A percentile compares a stretch with the other conserved stretches of the same genome.
These are phyloP conservation scores for Blumeria graminis DNA, from an alignment of 2,329 filamentous ascomycete species.

Conservation along the genomic window DNA sequence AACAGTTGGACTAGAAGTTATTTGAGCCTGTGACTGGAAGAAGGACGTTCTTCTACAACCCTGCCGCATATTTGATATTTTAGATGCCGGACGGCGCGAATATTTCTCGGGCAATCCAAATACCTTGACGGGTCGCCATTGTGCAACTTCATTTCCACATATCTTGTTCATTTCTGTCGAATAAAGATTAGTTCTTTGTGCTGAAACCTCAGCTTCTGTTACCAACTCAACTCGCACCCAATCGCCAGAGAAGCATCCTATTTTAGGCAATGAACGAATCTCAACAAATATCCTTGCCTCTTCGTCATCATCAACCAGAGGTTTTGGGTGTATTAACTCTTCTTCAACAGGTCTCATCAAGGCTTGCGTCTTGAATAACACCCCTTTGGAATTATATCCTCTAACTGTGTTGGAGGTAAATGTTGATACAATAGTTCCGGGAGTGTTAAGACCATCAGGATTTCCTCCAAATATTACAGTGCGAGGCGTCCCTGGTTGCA, in stretches of 20 bases:
- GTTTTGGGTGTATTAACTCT: conserved; percentile 66
- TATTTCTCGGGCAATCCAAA: conserved; percentile 69
- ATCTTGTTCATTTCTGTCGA: background rate
- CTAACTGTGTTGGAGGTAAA: conserved; percentile 68
- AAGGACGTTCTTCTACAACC: conserved; percentile 31
- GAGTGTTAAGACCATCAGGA: conserved; percentile 53
- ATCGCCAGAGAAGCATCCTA: conserved; percentile 92
- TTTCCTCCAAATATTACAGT: conserved; percentile 34
- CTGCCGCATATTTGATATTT: conserved; percentile 30
- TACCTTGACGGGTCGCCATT: conserved; percentile 69
- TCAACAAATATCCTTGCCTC: conserved; percentile 80
- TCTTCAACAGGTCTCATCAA: conserved; percentile 47
- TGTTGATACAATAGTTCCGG: conserved; percentile 71
- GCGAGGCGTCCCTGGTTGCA: conserved; percentile 61
- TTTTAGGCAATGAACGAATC: conserved; percentile 58
- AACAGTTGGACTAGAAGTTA: conserved; percentile 30
- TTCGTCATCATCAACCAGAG: conserved; percentile 54
- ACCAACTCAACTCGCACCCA: conserved; percentile 74
- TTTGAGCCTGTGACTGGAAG: conserved; percentile 43
- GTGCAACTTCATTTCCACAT: too few relatives aligned
- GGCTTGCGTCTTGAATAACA: conserved; percentile 65
- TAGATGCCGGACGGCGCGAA: conserved; percentile 32
- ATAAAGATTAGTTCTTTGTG: conserved; percentile 25
- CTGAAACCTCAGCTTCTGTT: conserved; percentile 47
- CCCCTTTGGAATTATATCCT: conserved; percentile 45